Conservation (phyloP, 257 asterid species). For the Pogostemon cablin region DNA sequence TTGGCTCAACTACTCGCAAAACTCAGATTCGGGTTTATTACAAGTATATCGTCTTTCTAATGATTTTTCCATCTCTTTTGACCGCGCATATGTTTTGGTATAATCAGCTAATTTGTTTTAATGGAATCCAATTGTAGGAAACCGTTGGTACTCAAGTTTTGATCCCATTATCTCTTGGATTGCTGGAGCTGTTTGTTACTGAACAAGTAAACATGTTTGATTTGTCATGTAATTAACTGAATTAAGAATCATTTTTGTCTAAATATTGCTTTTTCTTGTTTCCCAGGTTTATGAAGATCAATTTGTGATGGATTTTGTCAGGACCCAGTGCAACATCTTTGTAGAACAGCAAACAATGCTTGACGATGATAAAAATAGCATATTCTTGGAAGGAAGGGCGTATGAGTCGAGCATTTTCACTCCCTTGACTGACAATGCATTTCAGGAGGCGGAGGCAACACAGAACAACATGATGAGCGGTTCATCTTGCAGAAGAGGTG, state of each 20-base stretch:
- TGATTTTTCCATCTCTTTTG: neutral
- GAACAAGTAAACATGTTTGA: conserved; percentile 47
- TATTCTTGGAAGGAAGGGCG: conserved; percentile 44
- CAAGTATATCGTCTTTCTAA: conserved; percentile 37
- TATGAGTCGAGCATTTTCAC: conserved; percentile 37
- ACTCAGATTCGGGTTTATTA: conserved; percentile 50
- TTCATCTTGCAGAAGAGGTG: conserved; percentile 25
- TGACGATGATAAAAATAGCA: conserved; percentile 10
- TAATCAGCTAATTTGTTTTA: neutral
- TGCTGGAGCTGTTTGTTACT: conserved; percentile 63
- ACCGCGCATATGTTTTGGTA: neutral
- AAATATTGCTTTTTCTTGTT: neutral
- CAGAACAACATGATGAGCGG: conserved; percentile 39
- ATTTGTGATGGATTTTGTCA: conserved; percentile 54
- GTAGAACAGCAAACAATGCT: conserved; percentile 54
- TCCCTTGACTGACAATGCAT: conserved; percentile 35
- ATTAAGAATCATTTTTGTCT: neutral
- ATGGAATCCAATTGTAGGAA: conserved; percentile 43
- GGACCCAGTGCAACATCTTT: conserved; percentile 53
- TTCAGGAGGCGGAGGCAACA: conserved; percentile 41
- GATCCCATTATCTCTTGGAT: conserved; percentile 63
- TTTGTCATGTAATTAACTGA: neutral
- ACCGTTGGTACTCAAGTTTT: conserved; percentile 65
- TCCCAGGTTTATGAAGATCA: conserved; percentile 72
- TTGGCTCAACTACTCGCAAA: conserved; percentile 61